A percentile compares a stretch with the other conserved stretches of the same genome.
phyloP scores from a whole-genome alignment of 2,329 filamentous ascomycete genomes.

The Cladosporium sphaerospermum region DNA sequence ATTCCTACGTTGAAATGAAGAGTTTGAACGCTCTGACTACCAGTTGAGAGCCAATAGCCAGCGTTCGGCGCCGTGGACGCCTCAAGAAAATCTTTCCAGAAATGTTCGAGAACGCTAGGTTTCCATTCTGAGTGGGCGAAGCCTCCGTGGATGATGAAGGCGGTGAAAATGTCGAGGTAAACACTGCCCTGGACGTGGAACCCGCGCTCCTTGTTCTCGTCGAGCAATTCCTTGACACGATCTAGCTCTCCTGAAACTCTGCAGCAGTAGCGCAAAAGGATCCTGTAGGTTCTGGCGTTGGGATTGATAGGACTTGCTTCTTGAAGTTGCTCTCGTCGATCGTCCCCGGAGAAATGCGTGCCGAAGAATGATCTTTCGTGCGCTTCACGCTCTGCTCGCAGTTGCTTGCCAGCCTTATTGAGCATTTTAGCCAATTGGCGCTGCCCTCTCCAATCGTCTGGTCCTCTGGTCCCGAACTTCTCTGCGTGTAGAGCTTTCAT shows the following conservation, averaged over 20 bases:
- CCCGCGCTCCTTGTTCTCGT: conserved; percentile 68
- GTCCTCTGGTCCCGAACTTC: conserved; percentile 27
- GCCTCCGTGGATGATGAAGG: conserved; percentile 69
- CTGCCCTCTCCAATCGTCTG: conserved; percentile 36
- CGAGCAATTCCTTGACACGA: conserved; percentile 63
- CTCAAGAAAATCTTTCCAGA: conserved; percentile 60
- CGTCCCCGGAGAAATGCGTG: conserved; percentile 17
- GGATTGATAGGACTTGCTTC: conserved; percentile 61
- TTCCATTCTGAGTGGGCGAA: conserved; percentile 65
- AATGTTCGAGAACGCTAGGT: conserved; percentile 56
- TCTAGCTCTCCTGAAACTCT: conserved; percentile 63
- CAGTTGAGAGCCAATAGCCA: neutral
- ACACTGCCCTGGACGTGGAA: conserved; percentile 68
- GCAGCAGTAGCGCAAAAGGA: conserved; percentile 71
- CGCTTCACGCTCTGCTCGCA: conserved; percentile 44
- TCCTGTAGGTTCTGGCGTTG: conserved; percentile 70
- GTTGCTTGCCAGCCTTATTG: conserved; percentile 36
- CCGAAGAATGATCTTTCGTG: conserved; percentile 40
- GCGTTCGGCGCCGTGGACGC: conserved; percentile 18
- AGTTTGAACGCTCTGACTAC: neutral
- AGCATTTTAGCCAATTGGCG: conserved; percentile 44
- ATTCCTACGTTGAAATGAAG: neutral
- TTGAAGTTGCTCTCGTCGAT: conserved; percentile 52
- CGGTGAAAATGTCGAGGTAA: conserved; percentile 76
- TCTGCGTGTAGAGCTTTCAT: conserved; percentile 64